phyloP scores from a whole-genome alignment of 2,329 filamentous ascomycete genomes.

The Stagonosporopsis vannaccii region DNA sequence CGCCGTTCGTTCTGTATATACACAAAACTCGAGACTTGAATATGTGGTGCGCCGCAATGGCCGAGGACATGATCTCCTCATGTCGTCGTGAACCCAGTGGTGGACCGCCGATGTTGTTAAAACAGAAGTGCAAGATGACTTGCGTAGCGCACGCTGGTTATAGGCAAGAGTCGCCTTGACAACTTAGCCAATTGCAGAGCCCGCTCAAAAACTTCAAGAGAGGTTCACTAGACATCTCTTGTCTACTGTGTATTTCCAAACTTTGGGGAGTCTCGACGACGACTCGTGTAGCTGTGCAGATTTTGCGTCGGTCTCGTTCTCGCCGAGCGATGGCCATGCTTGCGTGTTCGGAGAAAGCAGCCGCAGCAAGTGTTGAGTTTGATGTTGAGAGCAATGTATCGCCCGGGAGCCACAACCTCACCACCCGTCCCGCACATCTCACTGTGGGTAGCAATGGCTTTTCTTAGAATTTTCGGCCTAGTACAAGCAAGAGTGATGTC shows the following conservation, averaged over 20 bases:
- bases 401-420: neutral
- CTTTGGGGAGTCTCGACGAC: neutral
- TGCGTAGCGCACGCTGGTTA: slow-evolving; percentile 7
- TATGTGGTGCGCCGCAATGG: neutral
- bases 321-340: neutral
- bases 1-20: neutral
- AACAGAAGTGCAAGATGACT: neutral
- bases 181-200: neutral
- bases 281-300: neutral
- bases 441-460: neutral
- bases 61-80: neutral
- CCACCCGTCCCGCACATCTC: neutral
- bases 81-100: neutral
- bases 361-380: neutral
- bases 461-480: neutral
- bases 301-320: neutral
- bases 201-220: neutral
- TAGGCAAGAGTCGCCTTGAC: neutral
- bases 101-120: neutral
- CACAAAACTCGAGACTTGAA: neutral
- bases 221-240: neutral
- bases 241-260: neutral
- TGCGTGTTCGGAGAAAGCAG: neutral
- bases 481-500: neutral
- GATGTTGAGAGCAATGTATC: neutral